These are phyloP conservation scores for Claviceps sp. DNA, from an alignment of 2,329 filamentous ascomycete species.

Conservation along the genomic window DNA sequence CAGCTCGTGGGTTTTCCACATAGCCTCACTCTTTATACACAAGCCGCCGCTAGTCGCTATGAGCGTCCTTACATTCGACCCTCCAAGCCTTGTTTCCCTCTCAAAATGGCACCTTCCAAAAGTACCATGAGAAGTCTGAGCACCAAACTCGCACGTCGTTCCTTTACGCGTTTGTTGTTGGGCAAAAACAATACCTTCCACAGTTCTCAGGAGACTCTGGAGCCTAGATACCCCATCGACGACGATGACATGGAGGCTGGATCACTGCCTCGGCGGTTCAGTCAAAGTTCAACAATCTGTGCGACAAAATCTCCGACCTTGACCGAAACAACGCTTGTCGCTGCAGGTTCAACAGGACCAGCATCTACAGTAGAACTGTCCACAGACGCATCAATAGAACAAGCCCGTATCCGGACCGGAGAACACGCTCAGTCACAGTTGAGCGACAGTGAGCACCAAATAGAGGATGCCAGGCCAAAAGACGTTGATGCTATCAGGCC, in stretches of 20 bases:
- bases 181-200: not conserved
- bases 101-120: not conserved
- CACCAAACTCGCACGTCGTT: not conserved
- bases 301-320: not conserved
- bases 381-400: not conserved
- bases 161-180: not conserved
- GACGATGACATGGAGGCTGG: not conserved
- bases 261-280: not conserved
- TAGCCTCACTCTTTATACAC: not conserved
- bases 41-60: constrained; percentile 6
- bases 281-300: not conserved
- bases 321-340: not conserved
- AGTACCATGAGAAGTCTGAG: not conserved
- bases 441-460: not conserved
- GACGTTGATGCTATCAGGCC: not conserved
- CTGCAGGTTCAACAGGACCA: not conserved
- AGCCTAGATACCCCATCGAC: not conserved
- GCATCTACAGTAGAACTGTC: not conserved
- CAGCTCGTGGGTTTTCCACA: not conserved
- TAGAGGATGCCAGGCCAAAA: not conserved
- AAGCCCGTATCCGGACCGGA: not conserved
- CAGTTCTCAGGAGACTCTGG: not conserved
- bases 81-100: not conserved
- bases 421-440: not conserved
- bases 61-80: constrained; percentile 1